A percentile compares a stretch with the other conserved stretches of the same genome.
phyloP scores from a whole-genome alignment of 305 asterid genomes.

The Striga hermonthica region DNA sequence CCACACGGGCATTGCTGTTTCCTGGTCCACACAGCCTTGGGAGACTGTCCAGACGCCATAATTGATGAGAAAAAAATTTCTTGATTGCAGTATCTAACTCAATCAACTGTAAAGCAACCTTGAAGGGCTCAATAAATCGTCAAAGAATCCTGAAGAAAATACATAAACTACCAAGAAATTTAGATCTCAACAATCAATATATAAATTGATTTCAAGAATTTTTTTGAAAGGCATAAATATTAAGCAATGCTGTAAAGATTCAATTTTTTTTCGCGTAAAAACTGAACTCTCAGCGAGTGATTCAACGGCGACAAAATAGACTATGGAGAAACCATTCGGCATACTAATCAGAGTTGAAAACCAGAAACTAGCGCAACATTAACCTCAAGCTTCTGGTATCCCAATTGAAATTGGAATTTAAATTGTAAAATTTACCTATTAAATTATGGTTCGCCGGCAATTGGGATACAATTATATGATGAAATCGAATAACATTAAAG shows the following conservation, averaged over 20 bases:
- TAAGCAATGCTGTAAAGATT: slow-evolving; percentile 16
- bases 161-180: not conserved
- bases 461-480: not conserved
- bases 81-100: slow-evolving; percentile 6
- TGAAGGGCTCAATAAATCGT: slow-evolving; percentile 18
- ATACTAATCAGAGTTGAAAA: slow-evolving; percentile 9
- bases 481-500: not conserved
- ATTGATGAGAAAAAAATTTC: slow-evolving; percentile 22
- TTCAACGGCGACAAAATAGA: not conserved
- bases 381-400: slow-evolving; percentile 19
- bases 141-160: slow-evolving; percentile 13
- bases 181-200: no score
- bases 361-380: slow-evolving; percentile 24
- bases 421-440: not conserved
- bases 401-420: slow-evolving; percentile 5
- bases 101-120: slow-evolving; percentile 25
- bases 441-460: not conserved
- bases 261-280: slow-evolving; percentile 9
- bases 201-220: not conserved
- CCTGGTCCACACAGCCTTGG: slow-evolving; percentile 55
- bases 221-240: not conserved
- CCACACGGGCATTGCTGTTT: slow-evolving; percentile 72
- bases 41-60: slow-evolving; percentile 44
- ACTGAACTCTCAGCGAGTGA: not conserved
- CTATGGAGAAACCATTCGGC: not conserved